Evolutionary conservation across 441 rosid genomes (phyloP), one percentile per base, ranked within the genome.

Genomic region (Aquilaria agallochum): DNA sequence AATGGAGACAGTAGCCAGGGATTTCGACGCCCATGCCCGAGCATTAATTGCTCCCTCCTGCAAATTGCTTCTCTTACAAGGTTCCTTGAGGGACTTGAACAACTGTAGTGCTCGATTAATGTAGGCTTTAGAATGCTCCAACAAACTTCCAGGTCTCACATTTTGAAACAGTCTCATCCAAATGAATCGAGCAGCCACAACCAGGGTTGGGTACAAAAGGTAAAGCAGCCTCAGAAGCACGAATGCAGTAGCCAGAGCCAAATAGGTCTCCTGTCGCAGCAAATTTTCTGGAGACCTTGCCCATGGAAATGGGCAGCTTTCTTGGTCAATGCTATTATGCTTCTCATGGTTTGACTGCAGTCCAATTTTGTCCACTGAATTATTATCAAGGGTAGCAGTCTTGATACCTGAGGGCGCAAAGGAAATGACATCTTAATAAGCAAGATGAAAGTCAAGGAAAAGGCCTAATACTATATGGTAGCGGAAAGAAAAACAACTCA

Each of bases 241-340:
- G 59, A 91, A 94, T 10, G 78, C 54, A 12, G 77, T 73, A 9
- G 99, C 97, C 58, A 94, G 69, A 40, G 94, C 80, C 55, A 94
- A 70, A 68, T 81, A 94, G 0, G 96, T 94, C 71, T 89, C 96
- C 68, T 94, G 94, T 11, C 73, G 78, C 56, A 91, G 81, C 76
- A 91, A 64, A 59, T 94, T 89, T 82, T 87, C 97, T 0, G 97
- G 97, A 55, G 99, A 91, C 82, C 88, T 91, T 64, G 95, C 97
- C 97, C 97, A 91, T 53, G 92, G 77, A 74, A 91, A 94, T 0
- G 96, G 97, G 65, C 96, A 94, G 78, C 76, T 91, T 63, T 94
- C 99, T 49, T 49, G 86, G 67, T 85, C 93, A 8, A 59, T 31
- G 63, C 63, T 77, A 59, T 70, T 74, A 60, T 73, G 73, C 72